phyloP scores from a whole-genome alignment of 768 basidiomycete species.

The Mycena kentingensis region DNA sequence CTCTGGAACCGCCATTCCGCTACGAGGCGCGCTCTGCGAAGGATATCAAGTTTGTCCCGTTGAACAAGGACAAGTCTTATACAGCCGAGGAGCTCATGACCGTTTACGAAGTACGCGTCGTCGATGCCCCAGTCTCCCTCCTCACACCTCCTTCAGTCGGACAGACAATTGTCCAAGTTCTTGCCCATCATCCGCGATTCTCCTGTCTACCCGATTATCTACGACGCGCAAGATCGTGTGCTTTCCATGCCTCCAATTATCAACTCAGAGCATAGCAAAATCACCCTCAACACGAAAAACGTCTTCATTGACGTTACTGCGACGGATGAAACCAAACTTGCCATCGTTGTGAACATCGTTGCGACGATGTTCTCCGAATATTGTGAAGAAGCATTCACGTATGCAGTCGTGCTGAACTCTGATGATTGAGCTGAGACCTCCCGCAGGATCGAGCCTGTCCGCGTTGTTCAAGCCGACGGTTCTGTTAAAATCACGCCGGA shows the following conservation, averaged over 20 bases:
- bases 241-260: slow-evolving; percentile 98
- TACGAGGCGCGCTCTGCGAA: slow-evolving; percentile 82
- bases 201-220: slow-evolving; percentile 97
- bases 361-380: slow-evolving; percentile 99
- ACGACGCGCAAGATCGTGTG: slow-evolving; percentile 84
- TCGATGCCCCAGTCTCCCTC: background rate
- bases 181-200: slow-evolving; percentile 93
- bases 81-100: slow-evolving; percentile 92
- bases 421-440: no score
- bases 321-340: slow-evolving; percentile 94
- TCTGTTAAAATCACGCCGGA: slow-evolving; percentile 77
- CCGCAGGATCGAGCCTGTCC: slow-evolving; percentile 88
- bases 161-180: slow-evolving; percentile 88
- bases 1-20: slow-evolving; percentile 82
- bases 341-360: slow-evolving; percentile 93
- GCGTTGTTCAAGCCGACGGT: slow-evolving; percentile 78
- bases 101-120: slow-evolving; percentile 76
- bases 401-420: slow-evolving; percentile 32
- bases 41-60: slow-evolving; percentile 88
- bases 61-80: slow-evolving; percentile 77
- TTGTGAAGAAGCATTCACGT: slow-evolving; percentile 91
- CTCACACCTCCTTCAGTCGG: slow-evolving; percentile 57
- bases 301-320: slow-evolving; percentile 97
- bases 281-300: slow-evolving; percentile 89
- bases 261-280: slow-evolving; percentile 97